These are phyloP conservation scores for Limnanthes douglasii DNA, from an alignment of 345 rosid genomes.

Conservation along the genomic window DNA sequence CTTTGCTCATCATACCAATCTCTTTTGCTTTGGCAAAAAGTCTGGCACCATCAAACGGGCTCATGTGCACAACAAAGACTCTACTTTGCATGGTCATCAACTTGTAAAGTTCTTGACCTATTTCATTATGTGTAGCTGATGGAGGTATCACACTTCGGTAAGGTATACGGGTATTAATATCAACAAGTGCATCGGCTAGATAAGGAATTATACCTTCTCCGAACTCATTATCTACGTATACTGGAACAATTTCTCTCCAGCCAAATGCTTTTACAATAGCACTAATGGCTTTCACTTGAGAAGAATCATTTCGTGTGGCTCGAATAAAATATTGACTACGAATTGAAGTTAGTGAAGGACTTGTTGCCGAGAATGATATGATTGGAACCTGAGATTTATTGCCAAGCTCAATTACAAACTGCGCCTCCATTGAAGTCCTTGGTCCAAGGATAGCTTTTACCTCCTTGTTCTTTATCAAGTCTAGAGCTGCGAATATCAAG, in stretches of 20 bases:
- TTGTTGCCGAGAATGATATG: slow-evolving; percentile 27
- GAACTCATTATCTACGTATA: slow-evolving; percentile 21
- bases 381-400: slow-evolving; percentile 31
- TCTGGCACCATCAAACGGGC: slow-evolving; percentile 11
- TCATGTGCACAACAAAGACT: slow-evolving; percentile 39
- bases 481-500: slow-evolving; percentile 24
- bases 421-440: slow-evolving; percentile 25
- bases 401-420: slow-evolving; percentile 17
- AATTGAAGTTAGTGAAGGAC: slow-evolving; percentile 17
- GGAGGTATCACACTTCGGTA: slow-evolving; percentile 19
- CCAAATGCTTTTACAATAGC: slow-evolving; percentile 16
- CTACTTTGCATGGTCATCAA: slow-evolving; percentile 40
- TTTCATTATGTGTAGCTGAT: slow-evolving; percentile 20
- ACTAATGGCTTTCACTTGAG: slow-evolving; percentile 28
- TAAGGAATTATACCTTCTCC: slow-evolving; percentile 30
- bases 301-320: slow-evolving; percentile 22
- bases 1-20: slow-evolving; percentile 41
- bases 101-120: slow-evolving; percentile 18
- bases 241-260: slow-evolving; percentile 28
- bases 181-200: slow-evolving; percentile 22
- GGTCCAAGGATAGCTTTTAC: slow-evolving; percentile 49
- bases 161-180: slow-evolving; percentile 5
- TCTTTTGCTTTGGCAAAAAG: slow-evolving; percentile 25
- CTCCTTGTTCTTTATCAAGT: slow-evolving; percentile 27
- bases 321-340: slow-evolving; percentile 20